Conservation (phyloP, 257 asterid genomes). For the Ocimum tenuiflorum region DNA sequence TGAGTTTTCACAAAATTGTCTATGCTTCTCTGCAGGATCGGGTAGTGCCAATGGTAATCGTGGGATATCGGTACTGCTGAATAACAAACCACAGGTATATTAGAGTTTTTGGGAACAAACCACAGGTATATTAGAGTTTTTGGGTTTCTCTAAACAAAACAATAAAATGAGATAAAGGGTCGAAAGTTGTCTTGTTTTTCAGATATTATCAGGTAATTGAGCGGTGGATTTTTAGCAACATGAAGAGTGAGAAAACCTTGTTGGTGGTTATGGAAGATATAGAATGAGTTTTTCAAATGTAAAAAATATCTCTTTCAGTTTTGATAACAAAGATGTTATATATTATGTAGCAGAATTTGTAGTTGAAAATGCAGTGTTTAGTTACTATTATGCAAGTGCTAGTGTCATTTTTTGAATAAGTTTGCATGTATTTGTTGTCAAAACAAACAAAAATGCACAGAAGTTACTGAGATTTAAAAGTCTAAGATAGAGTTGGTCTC, state of each 20-base stretch:
- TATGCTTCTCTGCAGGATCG: constrained; percentile 29
- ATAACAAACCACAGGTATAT: constrained; percentile 46
- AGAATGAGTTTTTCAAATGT: too few relatives aligned
- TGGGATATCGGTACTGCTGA: constrained; percentile 23
- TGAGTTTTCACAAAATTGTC: constrained; percentile 12
- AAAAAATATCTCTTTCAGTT: background rate
- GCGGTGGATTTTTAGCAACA: too few relatives aligned
- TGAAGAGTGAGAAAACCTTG: background rate
- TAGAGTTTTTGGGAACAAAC: constrained; percentile 17
- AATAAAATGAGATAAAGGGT: background rate
- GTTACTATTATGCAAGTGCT: too few relatives aligned
- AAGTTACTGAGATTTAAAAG: background rate
- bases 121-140: constrained; percentile 37
- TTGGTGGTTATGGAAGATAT: background rate
- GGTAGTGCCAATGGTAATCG: constrained; percentile 22
- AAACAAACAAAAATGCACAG: background rate
- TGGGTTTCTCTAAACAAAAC: background rate
- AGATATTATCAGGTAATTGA: background rate
- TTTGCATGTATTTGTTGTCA: background rate
- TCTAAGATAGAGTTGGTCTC: too few relatives aligned
- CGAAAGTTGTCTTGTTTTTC: constrained; percentile 4
- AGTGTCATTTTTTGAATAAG: too few relatives aligned
- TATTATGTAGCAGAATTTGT: background rate
- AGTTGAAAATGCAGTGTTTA: background rate
- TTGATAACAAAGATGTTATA: background rate